Base-by-base conservation (phyloP, 75 land plant species). In the Cryptomeria japonica region DNA sequence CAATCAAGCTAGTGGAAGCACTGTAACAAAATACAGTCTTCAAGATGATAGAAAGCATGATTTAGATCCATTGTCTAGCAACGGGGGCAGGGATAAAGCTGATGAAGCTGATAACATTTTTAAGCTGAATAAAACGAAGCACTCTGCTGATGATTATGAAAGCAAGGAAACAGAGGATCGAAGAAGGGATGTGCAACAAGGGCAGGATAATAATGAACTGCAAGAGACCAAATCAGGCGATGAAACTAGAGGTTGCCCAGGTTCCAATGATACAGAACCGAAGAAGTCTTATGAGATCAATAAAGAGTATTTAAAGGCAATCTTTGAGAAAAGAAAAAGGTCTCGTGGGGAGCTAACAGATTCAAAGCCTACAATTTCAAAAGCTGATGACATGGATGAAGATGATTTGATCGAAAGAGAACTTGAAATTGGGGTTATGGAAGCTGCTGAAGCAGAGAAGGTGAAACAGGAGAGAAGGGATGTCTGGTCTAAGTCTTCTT, bases 351-450 rank as follows among this genome's bases (percentile, higher is more conserved):
- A 90, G 76, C 78, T 85, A 19, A 31, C 84, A 2, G 92, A 90
- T n/a, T 70, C 91, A 38, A 90, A 86, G 87, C 92, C 90, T 84
- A 16, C 68, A 39, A 36, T 49, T 10, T 75, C 88, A 75, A 94
- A 93, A 85, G 85, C 82, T 4, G 98, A 96, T 68, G 47, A 89
- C 14, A 91, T 95, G 82, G 98, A 97, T 92, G 98, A 96, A 18
- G 95, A 96, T 92, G 98, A 96, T 87, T 90, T 95, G 18, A 93
- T 96, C 76, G 99, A 96, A 87, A 92, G 94, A 87, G 98, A 95
- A 86, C 91, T 97, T n/a, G 99, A 97, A 86, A 95, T 91, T 92
- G 98, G 97, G 0, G 85, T 95, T 41, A 96, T 95, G 86, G 92
- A 53, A 47, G 92, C 91, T 73, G 90, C 87, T 32, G 92, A 89